A percentile compares a stretch with the other conserved stretches of the same genome.
phyloP scores from a whole-genome alignment of 129 eudicot genomes.

The Solidago caesia region DNA sequence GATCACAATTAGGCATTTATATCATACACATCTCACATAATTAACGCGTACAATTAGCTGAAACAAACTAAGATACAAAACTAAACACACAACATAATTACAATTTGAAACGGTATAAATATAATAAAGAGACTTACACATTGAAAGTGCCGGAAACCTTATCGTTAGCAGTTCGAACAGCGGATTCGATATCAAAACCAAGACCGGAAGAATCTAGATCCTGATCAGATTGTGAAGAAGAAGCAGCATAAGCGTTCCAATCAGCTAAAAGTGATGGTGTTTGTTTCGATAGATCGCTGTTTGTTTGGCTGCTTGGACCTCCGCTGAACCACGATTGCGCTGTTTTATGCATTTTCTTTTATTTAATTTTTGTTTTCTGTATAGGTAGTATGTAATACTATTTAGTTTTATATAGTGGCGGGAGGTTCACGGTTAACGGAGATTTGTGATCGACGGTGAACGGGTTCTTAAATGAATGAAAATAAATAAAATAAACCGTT shows the following conservation, averaged over 20 bases:
- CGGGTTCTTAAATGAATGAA: too few species aligned
- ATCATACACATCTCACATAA: not conserved
- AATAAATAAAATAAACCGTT: too few species aligned
- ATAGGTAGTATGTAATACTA: not conserved
- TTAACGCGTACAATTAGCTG: not conserved
- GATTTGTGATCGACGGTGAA: not conserved
- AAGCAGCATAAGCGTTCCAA: slow-evolving; percentile 79
- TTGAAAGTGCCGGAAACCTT: slow-evolving; percentile 73
- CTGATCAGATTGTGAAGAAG: slow-evolving; percentile 43
- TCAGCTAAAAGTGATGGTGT: slow-evolving; percentile 72
- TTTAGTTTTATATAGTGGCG: not conserved
- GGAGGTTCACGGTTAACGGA: not conserved
- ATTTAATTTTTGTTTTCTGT: not conserved
- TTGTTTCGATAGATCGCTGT: slow-evolving; percentile 42
- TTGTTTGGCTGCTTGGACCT: slow-evolving; percentile 59
- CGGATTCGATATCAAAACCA: slow-evolving; percentile 86
- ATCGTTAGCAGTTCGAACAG: slow-evolving; percentile 70
- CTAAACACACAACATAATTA: not conserved
- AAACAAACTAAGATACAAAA: not conserved
- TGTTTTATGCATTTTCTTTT: slow-evolving; percentile 56
- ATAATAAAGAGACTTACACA: slow-evolving; percentile 44
- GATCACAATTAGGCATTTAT: slow-evolving; percentile 4
- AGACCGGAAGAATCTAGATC: slow-evolving; percentile 43
- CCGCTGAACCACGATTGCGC: slow-evolving; percentile 85
- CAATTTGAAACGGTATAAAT: not conserved